phyloP scores from a whole-genome alignment of 192 early-diverging fungal species.

The Coemansia nantahalensis region DNA sequence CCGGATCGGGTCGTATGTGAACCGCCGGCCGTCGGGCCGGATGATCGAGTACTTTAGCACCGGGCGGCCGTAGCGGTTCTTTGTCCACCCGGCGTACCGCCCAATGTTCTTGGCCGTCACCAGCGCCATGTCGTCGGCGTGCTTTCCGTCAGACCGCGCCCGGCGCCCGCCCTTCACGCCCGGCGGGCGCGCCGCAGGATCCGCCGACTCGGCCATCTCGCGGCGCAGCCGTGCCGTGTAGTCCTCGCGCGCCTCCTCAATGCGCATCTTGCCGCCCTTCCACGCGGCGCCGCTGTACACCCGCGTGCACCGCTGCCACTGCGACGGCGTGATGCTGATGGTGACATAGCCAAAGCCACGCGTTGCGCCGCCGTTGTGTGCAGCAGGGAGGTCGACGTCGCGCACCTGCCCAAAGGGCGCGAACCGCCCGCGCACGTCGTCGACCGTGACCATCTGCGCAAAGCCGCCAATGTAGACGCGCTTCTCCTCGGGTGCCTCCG shows the following conservation, averaged over 20 bases:
- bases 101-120: constrained; percentile 69
- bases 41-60: constrained; percentile 66
- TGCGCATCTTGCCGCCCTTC: constrained; percentile 74
- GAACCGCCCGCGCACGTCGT: constrained; percentile 65
- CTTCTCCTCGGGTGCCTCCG: constrained; percentile 47
- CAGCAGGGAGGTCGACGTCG: constrained; percentile 18
- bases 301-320: constrained; percentile 67
- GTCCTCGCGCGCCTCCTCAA: constrained; percentile 80
- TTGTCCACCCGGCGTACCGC: constrained; percentile 64
- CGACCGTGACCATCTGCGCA: constrained; percentile 53
- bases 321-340: constrained; percentile 61
- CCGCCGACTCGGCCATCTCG: constrained; percentile 39
- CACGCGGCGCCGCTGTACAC: constrained; percentile 77
- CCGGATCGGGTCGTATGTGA: constrained; percentile 66
- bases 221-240: constrained; percentile 55
- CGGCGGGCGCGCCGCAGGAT: neutral
- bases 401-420: constrained; percentile 64
- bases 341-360: constrained; percentile 76
- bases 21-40: constrained; percentile 55
- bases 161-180: constrained; percentile 23
- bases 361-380: constrained; percentile 18
- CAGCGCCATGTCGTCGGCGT: constrained; percentile 66
- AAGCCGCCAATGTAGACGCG: constrained; percentile 81
- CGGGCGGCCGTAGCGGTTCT: constrained; percentile 67
- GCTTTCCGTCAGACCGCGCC: constrained; percentile 26